phyloP scores from a whole-genome alignment of 768 basidiomycete genomes.

The Mycena kentingensis region DNA sequence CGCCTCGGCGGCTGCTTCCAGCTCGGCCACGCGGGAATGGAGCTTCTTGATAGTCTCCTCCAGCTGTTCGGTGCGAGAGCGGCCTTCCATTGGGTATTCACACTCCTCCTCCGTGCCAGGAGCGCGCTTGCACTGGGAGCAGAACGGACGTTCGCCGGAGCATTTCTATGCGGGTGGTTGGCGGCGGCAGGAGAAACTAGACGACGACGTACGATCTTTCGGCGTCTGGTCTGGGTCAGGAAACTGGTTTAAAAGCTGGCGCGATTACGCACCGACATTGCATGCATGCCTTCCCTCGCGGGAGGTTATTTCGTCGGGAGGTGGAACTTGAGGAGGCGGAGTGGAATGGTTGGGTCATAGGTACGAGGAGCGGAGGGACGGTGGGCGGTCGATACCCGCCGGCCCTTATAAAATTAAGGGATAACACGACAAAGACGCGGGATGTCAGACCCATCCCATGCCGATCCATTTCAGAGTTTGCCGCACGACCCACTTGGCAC shows the following conservation, averaged over 20 bases:
- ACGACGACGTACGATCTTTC: conserved; percentile 19
- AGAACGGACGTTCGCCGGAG: conserved; percentile 52
- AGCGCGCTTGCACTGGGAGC: conserved; percentile 50
- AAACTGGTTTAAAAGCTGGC: neutral
- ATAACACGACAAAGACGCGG: too few species aligned
- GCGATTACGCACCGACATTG: conserved; percentile 8
- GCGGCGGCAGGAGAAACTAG: neutral
- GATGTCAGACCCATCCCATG: too few species aligned
- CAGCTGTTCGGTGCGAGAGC: conserved; percentile 46
- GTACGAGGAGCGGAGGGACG: too few species aligned
- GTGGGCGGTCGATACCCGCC: too few species aligned
- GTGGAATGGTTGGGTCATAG: too few species aligned
- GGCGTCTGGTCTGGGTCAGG: neutral
- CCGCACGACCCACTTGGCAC: too few species aligned
- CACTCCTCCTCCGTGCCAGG: conserved; percentile 50
- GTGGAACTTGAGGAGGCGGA: too few species aligned
- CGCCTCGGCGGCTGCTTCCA: conserved; percentile 36
- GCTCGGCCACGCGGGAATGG: conserved; percentile 43
- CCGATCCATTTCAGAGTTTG: too few species aligned
- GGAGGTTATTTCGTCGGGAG: conserved; percentile 20
- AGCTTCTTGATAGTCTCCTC: conserved; percentile 49
- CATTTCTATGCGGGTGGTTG: conserved; percentile 45
- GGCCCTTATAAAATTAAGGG: too few species aligned
- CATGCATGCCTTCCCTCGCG: conserved; percentile 19
- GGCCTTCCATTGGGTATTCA: conserved; percentile 52